A percentile compares a stretch with the other conserved stretches of the same genome.
Conservation (phyloP, 2,329 filamentous ascomycete species). For the Phoma sp. region DNA sequence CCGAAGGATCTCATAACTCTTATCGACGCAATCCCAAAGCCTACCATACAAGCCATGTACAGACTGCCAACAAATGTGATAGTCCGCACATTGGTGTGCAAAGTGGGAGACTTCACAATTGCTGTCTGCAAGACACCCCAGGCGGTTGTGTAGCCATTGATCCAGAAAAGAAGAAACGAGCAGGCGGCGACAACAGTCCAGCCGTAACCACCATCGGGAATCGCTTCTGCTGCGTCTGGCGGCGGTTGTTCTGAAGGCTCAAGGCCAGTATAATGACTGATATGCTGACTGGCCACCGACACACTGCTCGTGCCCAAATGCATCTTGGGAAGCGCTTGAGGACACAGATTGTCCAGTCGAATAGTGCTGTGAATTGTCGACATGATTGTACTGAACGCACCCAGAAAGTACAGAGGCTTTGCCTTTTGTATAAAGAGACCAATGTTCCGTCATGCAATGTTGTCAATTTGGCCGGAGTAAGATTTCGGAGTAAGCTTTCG, state of each 20-base stretch:
- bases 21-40: slow-evolving; percentile 61
- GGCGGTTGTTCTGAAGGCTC: background rate
- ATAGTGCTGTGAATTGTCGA: background rate
- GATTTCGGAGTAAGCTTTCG: no score
- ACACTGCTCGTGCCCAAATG: background rate
- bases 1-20: slow-evolving; percentile 61
- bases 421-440: no score
- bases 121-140: slow-evolving; percentile 69
- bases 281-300: background rate
- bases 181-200: slow-evolving; percentile 43
- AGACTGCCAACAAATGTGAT: slow-evolving; percentile 67
- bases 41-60: slow-evolving; percentile 58
- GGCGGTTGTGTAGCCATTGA: slow-evolving; percentile 63
- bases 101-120: slow-evolving; percentile 54
- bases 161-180: slow-evolving; percentile 59
- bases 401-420: no score
- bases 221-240: slow-evolving; percentile 9
- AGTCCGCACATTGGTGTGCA: slow-evolving; percentile 52
- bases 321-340: background rate
- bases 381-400: background rate
- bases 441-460: no score
- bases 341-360: background rate
- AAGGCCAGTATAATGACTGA: background rate
- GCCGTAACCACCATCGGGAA: slow-evolving; percentile 63
- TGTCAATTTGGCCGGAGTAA: no score